Percentiles rank a stretch among this genome's conserved stretches.
Evolutionary conservation across 306 rosid species (phyloP).

Genomic region (Citrullus amarus): DNA sequence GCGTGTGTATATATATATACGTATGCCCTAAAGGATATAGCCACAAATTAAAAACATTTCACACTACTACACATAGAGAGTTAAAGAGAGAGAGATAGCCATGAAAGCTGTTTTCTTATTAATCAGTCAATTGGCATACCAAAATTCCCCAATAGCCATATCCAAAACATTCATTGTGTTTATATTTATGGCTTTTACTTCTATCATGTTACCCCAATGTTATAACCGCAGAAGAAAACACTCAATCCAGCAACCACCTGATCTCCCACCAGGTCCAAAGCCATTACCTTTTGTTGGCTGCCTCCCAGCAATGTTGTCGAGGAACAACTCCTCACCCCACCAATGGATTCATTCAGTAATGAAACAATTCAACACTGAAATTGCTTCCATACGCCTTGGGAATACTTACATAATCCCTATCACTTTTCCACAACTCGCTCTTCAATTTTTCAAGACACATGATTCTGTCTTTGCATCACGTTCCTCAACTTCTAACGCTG

Average conservation of each 20-base stretch:
- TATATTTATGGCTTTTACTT: neutral
- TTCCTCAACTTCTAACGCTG: too few species aligned
- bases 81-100: neutral
- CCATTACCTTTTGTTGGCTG: constrained; percentile 19
- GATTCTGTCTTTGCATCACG: constrained; percentile 12
- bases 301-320: constrained; percentile 4
- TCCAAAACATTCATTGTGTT: neutral
- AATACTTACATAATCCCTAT: constrained; percentile 28
- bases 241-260: neutral
- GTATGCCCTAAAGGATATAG: too few species aligned
- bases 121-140: too few species aligned
- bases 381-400: constrained; percentile 35
- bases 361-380: constrained; percentile 23
- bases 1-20: too few species aligned
- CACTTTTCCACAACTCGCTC: constrained; percentile 15
- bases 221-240: neutral
- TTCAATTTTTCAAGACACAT: constrained; percentile 26
- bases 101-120: neutral
- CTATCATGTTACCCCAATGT: neutral
- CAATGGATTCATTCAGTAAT: constrained; percentile 28
- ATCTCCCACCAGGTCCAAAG: constrained; percentile 1
- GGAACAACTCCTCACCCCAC: neutral
- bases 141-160: too few species aligned
- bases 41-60: too few species aligned
- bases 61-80: too few species aligned